phyloP scores from a whole-genome alignment of 345 rosid genomes.

The Balakata baccata region DNA sequence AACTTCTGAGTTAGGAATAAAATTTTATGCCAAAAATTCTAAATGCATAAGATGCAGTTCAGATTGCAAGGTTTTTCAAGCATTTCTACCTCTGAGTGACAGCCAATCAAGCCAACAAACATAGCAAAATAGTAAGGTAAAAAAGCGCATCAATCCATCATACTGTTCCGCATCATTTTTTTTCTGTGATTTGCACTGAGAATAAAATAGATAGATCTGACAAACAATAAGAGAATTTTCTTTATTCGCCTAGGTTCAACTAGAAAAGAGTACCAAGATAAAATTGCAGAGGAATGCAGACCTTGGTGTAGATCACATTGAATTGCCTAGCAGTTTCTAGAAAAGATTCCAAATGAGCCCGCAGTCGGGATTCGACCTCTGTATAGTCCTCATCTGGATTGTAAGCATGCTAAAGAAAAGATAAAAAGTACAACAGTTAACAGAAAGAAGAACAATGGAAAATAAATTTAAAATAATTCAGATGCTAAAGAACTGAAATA shows the following conservation, averaged over 20 bases:
- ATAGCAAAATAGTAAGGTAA: neutral
- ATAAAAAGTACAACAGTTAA: neutral
- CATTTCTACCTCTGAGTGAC: neutral
- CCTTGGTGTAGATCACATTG: slow-evolving; percentile 91
- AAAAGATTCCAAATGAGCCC: slow-evolving; percentile 79
- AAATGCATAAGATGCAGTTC: neutral
- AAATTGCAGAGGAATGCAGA: slow-evolving; percentile 19
- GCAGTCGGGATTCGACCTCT: slow-evolving; percentile 80
- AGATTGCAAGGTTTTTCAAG: neutral
- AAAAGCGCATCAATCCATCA: neutral
- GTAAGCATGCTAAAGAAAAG: slow-evolving; percentile 66
- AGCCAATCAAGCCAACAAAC: slow-evolving; percentile 3
- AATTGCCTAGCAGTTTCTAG: slow-evolving; percentile 94
- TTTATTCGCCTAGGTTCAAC: neutral
- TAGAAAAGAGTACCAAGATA: neutral
- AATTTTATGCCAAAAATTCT: too few species aligned
- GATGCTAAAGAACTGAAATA: slow-evolving; percentile 15
- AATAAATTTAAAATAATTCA: neutral
- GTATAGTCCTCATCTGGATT: slow-evolving; percentile 92
- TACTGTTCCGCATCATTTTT: neutral
- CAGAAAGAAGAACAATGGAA: neutral
- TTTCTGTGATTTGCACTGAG: neutral
- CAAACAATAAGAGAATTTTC: neutral
- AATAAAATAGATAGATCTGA: neutral
- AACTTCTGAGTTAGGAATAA: too few species aligned